These are phyloP conservation scores for Gentiana dahurica DNA, from an alignment of 257 asterid genomes.

Conservation along the genomic window DNA sequence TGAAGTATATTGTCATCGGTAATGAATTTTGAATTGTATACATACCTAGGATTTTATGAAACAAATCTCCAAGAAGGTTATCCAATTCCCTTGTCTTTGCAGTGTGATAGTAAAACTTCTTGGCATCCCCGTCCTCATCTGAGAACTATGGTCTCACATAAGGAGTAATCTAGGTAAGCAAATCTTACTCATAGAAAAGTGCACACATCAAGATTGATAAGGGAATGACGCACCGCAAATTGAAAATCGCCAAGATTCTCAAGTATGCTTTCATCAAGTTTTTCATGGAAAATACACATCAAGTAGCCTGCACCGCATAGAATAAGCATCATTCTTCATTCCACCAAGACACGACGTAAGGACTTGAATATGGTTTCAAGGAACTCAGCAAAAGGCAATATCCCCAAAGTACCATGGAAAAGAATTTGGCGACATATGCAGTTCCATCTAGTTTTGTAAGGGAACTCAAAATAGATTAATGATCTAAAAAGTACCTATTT, in stretches of 20 bases:
- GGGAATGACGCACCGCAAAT: slow-evolving; percentile 60
- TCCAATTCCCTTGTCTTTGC: slow-evolving; percentile 87
- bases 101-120: slow-evolving; percentile 80
- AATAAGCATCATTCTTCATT: neutral
- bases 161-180: slow-evolving; percentile 17
- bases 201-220: slow-evolving; percentile 6
- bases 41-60: slow-evolving; percentile 89
- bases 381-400: neutral
- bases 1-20: too few species aligned
- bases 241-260: slow-evolving; percentile 79
- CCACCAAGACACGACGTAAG: neutral
- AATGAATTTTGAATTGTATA: neutral
- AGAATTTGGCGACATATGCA: too few species aligned
- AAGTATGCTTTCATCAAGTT: slow-evolving; percentile 49
- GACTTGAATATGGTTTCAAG: neutral
- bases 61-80: slow-evolving; percentile 84
- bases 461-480: neutral
- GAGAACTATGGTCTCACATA: slow-evolving; percentile 49
- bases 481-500: slow-evolving; percentile 55
- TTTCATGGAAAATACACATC: slow-evolving; percentile 80
- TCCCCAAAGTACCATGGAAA: neutral
- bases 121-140: slow-evolving; percentile 70
- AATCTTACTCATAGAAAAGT: slow-evolving; percentile 1
- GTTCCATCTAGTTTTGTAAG: neutral
- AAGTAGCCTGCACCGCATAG: slow-evolving; percentile 68